phyloP scores from a whole-genome alignment of 2,329 filamentous ascomycete species.

The Fusarium sp. region DNA sequence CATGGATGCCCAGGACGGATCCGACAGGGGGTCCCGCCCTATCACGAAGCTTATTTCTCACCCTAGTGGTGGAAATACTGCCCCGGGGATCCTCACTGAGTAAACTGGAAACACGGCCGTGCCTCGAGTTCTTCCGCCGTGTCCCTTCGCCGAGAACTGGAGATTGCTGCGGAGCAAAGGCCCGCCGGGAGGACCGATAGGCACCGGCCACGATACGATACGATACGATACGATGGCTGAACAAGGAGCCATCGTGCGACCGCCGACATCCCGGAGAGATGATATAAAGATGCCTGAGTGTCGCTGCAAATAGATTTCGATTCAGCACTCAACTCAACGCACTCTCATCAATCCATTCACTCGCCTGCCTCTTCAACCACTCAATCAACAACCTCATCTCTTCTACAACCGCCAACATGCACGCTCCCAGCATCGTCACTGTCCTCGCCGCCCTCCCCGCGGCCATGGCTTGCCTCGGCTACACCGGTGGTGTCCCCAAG shows the following conservation, averaged over 20 bases:
- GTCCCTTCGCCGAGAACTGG: background rate
- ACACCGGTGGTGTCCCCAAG: constrained; percentile 44
- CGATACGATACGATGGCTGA: background rate
- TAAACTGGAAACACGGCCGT: background rate
- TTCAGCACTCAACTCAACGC: background rate
- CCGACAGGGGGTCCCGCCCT: background rate
- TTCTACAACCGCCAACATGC: constrained; percentile 24
- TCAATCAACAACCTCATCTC: background rate
- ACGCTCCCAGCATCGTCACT: constrained; percentile 24
- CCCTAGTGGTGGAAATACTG: background rate
- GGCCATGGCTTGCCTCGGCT: constrained; percentile 46
- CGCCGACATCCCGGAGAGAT: background rate
- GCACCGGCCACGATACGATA: background rate
- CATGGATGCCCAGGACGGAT: background rate
- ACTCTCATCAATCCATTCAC: background rate
- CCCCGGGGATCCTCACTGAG: background rate
- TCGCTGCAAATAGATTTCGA: background rate
- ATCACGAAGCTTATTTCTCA: background rate
- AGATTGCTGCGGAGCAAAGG: background rate
- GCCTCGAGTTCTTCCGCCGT: background rate
- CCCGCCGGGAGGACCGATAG: background rate
- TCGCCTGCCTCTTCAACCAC: background rate
- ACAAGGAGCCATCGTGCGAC: background rate
- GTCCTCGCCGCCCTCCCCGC: constrained; percentile 35
- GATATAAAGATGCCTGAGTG: background rate